These are phyloP conservation scores for Mortierella sp. DNA, from an alignment of 371 early-diverging fungal species.

Conservation along the genomic window DNA sequence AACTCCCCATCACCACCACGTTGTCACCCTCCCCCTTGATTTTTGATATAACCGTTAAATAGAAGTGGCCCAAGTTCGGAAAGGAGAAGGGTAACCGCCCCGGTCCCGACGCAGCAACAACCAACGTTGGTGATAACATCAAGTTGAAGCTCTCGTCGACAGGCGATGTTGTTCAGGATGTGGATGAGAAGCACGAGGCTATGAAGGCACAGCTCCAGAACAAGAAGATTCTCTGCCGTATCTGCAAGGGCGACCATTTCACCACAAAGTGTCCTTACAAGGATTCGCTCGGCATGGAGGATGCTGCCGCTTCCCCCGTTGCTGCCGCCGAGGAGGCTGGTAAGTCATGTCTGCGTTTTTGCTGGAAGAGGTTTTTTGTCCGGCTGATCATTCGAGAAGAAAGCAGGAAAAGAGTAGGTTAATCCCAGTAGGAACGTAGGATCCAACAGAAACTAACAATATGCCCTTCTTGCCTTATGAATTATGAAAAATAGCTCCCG, in stretches of 20 bases:
- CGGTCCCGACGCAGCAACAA: constrained; percentile 93
- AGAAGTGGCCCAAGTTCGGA: constrained; percentile 89
- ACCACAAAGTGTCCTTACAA: constrained; percentile 98
- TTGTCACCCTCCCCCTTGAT: too few species aligned
- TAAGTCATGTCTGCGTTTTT: constrained; percentile 12
- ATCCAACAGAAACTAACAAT: constrained; percentile 61
- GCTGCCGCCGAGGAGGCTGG: constrained; percentile 35
- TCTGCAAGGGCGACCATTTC: constrained; percentile 97
- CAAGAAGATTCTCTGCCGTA: constrained; percentile 95
- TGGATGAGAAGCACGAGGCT: constrained; percentile 70
- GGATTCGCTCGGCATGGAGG: constrained; percentile 85
- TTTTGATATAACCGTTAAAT: too few species aligned
- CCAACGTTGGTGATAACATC: constrained; percentile 92
- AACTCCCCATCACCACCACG: too few species aligned
- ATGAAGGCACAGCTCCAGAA: constrained; percentile 67
- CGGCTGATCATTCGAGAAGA: too few species aligned
- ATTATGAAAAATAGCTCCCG: constrained; percentile 19
- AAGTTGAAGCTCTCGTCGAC: constrained; percentile 86
- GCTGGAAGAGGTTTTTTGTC: too few species aligned
- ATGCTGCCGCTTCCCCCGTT: constrained; percentile 46
- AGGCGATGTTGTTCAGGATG: constrained; percentile 64
- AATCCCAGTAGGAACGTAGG: too few species aligned
- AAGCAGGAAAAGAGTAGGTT: too few species aligned
- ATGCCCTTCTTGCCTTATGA: constrained; percentile 86
- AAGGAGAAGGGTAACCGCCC: constrained; percentile 79